Conservation (phyloP, 345 rosid genomes). For the Balakata baccata region DNA sequence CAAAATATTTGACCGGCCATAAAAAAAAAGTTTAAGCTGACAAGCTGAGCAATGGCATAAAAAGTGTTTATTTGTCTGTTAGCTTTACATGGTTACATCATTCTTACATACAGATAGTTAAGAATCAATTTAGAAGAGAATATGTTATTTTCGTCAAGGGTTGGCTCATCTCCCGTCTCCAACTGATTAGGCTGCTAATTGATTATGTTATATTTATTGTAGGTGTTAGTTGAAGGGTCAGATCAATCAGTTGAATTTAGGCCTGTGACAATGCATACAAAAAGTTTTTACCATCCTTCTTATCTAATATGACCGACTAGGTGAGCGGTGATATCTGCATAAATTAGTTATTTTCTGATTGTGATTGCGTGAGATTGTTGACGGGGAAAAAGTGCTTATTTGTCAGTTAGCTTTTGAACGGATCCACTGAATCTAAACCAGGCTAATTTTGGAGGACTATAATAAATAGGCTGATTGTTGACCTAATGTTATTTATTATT, state of each 20-base stretch:
- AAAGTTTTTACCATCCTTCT: neutral
- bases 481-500: too few species aligned
- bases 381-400: slow-evolving; percentile 1
- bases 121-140: neutral
- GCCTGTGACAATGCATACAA: neutral
- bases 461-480: too few species aligned
- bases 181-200: neutral
- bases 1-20: neutral
- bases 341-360: neutral
- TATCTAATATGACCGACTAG: too few species aligned
- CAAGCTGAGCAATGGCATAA: neutral
- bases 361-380: neutral
- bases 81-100: neutral
- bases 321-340: neutral
- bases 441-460: too few species aligned
- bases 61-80: slow-evolving; percentile 3
- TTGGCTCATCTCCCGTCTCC: neutral
- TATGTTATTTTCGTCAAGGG: neutral
- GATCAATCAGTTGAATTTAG: neutral
- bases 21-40: neutral
- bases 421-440: neutral
- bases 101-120: neutral
- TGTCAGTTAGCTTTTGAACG: neutral
- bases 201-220: neutral
- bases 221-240: neutral